Conservation (phyloP, 2,329 filamentous ascomycete genomes). For the Arthroderma sp. region DNA sequence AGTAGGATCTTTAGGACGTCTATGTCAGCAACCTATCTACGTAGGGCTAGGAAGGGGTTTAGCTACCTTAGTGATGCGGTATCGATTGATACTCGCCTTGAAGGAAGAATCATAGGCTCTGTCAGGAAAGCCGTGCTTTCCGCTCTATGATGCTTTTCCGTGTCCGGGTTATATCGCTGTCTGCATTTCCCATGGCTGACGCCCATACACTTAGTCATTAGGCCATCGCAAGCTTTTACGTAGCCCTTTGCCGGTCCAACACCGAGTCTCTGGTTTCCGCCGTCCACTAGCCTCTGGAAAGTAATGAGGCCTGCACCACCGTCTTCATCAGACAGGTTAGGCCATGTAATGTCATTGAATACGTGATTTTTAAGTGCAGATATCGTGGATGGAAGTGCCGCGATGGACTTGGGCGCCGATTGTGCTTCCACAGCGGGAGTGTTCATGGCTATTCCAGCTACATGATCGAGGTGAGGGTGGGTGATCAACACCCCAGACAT, state of each 20-base stretch:
- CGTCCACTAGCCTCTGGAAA: slow-evolving; percentile 77
- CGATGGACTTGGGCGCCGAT: slow-evolving; percentile 66
- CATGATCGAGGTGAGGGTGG: slow-evolving; percentile 92
- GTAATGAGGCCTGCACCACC: slow-evolving; percentile 85
- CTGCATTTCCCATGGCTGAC: slow-evolving; percentile 87
- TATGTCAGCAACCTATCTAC: neutral
- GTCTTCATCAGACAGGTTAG: slow-evolving; percentile 91
- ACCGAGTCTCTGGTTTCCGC: slow-evolving; percentile 71
- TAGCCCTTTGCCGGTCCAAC: slow-evolving; percentile 72
- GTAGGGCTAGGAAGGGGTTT: slow-evolving; percentile 1
- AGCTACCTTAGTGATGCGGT: slow-evolving; percentile 21
- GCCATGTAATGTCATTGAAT: slow-evolving; percentile 97
- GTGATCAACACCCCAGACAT: slow-evolving; percentile 86
- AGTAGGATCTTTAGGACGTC: slow-evolving; percentile 16
- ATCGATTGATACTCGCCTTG: slow-evolving; percentile 22
- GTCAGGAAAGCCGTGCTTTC: slow-evolving; percentile 29
- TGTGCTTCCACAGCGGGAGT: slow-evolving; percentile 73
- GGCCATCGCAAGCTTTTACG: slow-evolving; percentile 71
- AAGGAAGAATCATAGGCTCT: slow-evolving; percentile 37
- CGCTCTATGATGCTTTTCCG: slow-evolving; percentile 46
- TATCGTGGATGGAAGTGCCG: slow-evolving; percentile 78
- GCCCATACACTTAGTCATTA: slow-evolving; percentile 77
- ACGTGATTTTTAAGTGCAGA: slow-evolving; percentile 84
- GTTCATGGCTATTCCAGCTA: slow-evolving; percentile 84
- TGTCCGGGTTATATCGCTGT: slow-evolving; percentile 44